Evolutionary conservation across 345 rosid species (phyloP).

Genomic region (Combretum micranthum): DNA sequence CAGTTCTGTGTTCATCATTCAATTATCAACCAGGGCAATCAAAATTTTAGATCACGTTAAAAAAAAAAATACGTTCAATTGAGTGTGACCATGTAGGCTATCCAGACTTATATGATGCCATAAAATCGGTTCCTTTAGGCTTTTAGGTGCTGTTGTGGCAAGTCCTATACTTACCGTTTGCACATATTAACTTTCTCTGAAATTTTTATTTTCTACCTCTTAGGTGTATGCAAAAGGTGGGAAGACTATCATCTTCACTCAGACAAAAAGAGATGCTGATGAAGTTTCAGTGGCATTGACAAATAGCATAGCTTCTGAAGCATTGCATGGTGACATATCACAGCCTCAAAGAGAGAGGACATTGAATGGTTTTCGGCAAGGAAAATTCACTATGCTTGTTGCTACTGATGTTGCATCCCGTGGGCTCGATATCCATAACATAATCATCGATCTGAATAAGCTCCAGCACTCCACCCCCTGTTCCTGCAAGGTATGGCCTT

Average conservation of each 20-base stretch:
- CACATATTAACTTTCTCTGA: too few species aligned
- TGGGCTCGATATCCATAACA: constrained; percentile 90
- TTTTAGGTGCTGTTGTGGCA: too few species aligned
- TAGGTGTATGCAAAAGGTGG: constrained; percentile 98
- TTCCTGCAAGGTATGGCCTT: constrained; percentile 81
- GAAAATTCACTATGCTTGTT: constrained; percentile 90
- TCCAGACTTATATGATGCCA: too few species aligned
- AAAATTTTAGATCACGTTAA: too few species aligned
- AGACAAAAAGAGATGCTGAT: constrained; percentile 93
- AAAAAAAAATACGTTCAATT: too few species aligned
- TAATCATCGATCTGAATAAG: constrained; percentile 62
- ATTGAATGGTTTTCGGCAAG: too few species aligned
- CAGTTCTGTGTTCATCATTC: too few species aligned
- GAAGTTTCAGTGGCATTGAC: constrained; percentile 79
- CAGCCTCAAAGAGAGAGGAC: constrained; percentile 99
- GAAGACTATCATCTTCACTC: constrained; percentile 91
- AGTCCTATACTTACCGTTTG: too few species aligned
- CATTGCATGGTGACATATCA: constrained; percentile 95
- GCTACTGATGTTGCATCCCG: constrained; percentile 98
- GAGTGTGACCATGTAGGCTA: too few species aligned
- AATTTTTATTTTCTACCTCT: neutral
- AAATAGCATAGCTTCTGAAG: constrained; percentile 83
- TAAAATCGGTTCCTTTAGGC: too few species aligned
- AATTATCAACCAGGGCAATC: too few species aligned
- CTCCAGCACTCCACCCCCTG: constrained; percentile 85